Base-by-base conservation (phyloP, 148 eudicot genomes). In the Heliosperma pusillum region DNA sequence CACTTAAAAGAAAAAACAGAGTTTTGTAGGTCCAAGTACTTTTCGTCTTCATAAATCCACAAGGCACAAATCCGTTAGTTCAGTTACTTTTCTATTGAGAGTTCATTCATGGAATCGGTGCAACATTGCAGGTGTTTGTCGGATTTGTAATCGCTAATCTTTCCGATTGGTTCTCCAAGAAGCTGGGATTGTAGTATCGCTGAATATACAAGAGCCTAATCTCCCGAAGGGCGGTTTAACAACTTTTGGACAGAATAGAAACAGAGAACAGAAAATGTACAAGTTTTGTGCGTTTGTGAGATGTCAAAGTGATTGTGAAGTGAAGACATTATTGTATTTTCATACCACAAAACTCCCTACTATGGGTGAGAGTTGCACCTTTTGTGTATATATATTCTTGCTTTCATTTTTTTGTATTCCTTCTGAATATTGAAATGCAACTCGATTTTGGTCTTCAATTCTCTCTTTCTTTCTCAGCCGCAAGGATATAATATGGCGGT, bases 121-220 rank as follows among this genome's bases (percentile, higher is more conserved):
- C 40, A 36, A 69, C 33, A 45, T 79, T 80, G 74, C 91, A 96
- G 99, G 99, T 96, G 10, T 96, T 96, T 84, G 93, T 81, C 30
- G 97, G 99, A 71, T 96, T 96, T 77, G 94, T 96, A 24, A 92
- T 96, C 60, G 99, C 99, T 66, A 96, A 92, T 87, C 87, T 96
- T 63, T 85, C 99, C 0, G 92, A 90, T 78, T 70, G 89, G 80
- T 77, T 89, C 42, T 77, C 88, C 16, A 90, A 86, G 80, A 85
- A 61, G 29, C 68, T 92, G 72, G 96, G 97, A 27, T 86, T 92
- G 72, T 94, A 91, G 85, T 88, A 79, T 72, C 53, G 24, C 19
- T 27, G 33, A 64, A 40, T 80, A 40, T 69, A 60, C 62, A 40
- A 24, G 76, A 71, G 70, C 53, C 21, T 42, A 64, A 40, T 59